phyloP scores from a whole-genome alignment of 2,329 filamentous ascomycete genomes.

The Cercospora janseana region DNA sequence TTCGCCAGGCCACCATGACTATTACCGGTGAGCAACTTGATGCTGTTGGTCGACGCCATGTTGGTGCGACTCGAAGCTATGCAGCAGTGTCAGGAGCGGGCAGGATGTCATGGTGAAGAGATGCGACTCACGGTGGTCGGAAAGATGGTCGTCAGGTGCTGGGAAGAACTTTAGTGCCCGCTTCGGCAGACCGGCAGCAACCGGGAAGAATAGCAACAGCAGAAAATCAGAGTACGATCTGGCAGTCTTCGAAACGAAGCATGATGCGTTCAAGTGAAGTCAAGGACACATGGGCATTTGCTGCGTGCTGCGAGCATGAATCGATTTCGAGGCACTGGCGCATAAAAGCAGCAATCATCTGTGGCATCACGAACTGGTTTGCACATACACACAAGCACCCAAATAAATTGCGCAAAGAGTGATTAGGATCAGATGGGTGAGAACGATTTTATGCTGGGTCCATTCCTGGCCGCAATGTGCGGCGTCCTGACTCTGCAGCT shows the following conservation, averaged over 20 bases:
- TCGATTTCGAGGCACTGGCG: no score
- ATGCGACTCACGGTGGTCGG: not conserved
- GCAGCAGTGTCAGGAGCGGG: slow-evolving; percentile 11
- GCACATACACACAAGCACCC: no score
- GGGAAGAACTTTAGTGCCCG: slow-evolving; percentile 16
- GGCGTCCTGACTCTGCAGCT: slow-evolving; percentile 17
- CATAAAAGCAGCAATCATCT: no score
- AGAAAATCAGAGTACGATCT: no score
- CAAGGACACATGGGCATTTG: no score
- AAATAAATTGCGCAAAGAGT: no score
- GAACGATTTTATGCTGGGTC: slow-evolving; percentile 21
- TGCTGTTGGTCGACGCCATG: slow-evolving; percentile 68
- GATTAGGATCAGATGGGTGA: slow-evolving; percentile 7
- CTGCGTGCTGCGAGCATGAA: no score
- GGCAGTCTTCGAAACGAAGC: no score
- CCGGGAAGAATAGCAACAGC: not conserved
- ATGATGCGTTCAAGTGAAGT: no score
- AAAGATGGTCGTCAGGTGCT: slow-evolving; percentile 11
- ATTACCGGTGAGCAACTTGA: slow-evolving; percentile 73
- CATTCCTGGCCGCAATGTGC: slow-evolving; percentile 20
- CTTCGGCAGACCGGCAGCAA: slow-evolving; percentile 4
- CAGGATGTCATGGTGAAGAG: slow-evolving; percentile 23
- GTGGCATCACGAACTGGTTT: no score
- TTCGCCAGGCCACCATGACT: slow-evolving; percentile 71
- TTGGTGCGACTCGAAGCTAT: slow-evolving; percentile 21